These are phyloP conservation scores for Microsporum ferrugineum DNA, from an alignment of 2,329 filamentous ascomycete species.

Conservation along the genomic window DNA sequence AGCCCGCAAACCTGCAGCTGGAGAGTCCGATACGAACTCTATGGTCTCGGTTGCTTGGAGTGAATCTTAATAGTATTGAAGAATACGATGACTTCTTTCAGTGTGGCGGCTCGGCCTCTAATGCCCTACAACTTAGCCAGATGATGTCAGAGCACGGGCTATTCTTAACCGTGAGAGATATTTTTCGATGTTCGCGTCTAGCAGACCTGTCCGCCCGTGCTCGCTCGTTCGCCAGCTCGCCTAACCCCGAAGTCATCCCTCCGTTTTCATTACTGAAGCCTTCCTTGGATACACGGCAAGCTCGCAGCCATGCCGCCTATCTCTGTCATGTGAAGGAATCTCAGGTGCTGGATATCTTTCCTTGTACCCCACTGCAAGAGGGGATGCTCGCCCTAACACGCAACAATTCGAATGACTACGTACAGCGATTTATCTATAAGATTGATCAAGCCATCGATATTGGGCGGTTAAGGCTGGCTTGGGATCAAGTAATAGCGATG, in stretches of 20 bases:
- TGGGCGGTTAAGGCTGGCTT: constrained; percentile 26
- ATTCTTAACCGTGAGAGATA: constrained; percentile 5
- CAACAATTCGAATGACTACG: constrained; percentile 26
- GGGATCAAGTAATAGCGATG: constrained; percentile 22
- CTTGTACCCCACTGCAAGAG: constrained; percentile 31
- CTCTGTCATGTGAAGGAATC: not conserved
- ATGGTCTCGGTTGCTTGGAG: not conserved
- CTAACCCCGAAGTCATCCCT: not conserved
- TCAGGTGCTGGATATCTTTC: constrained; percentile 23
- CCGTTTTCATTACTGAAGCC: not conserved
- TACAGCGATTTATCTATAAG: constrained; percentile 22
- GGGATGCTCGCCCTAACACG: constrained; percentile 28
- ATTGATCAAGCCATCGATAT: constrained; percentile 21
- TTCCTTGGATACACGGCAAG: not conserved
- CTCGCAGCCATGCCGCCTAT: not conserved
- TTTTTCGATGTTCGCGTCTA: constrained; percentile 18
- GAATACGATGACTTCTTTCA: constrained; percentile 8
- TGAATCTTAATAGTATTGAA: not conserved
- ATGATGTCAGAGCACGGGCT: not conserved
- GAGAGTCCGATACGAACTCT: not conserved
- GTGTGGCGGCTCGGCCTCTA: constrained; percentile 30
- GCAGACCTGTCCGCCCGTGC: constrained; percentile 21
- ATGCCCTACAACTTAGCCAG: constrained; percentile 21
- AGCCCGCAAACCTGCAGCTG: not conserved
- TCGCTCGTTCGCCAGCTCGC: not conserved